Conservation (phyloP, 2,329 filamentous ascomycete genomes). For the Pyricularia grisea region DNA sequence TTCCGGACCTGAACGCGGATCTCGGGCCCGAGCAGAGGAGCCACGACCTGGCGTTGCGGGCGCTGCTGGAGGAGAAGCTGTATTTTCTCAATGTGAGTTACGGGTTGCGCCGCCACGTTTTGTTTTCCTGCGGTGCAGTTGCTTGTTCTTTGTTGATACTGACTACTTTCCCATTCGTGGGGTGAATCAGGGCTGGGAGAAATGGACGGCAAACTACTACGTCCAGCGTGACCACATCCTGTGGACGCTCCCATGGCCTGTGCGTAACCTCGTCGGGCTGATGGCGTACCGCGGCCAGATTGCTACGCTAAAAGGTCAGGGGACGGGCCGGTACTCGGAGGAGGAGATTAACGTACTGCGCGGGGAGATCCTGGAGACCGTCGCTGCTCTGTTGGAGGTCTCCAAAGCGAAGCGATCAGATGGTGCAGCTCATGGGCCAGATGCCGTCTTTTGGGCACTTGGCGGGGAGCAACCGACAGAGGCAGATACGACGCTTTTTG, state of each 20-base stretch:
- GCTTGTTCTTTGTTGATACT: neutral
- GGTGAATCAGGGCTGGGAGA: slow-evolving; percentile 34
- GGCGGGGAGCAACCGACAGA: slow-evolving; percentile 45
- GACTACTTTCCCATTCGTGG: neutral
- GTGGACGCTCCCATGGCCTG: slow-evolving; percentile 36
- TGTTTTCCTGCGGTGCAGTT: neutral
- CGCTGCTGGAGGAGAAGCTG: slow-evolving; percentile 50
- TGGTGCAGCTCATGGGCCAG: slow-evolving; percentile 6
- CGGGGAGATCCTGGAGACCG: slow-evolving; percentile 42
- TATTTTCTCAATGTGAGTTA: slow-evolving; percentile 33
- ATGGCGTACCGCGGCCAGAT: slow-evolving; percentile 33
- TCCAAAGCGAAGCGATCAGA: slow-evolving; percentile 11
- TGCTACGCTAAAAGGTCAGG: slow-evolving; percentile 44
- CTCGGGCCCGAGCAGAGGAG: slow-evolving; percentile 29
- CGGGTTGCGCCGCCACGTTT: slow-evolving; percentile 19
- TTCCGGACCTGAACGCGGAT: slow-evolving; percentile 37
- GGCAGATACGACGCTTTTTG: slow-evolving; percentile 47
- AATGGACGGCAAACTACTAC: slow-evolving; percentile 51
- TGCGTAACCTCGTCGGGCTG: slow-evolving; percentile 39
- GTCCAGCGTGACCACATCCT: slow-evolving; percentile 45
- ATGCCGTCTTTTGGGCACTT: slow-evolving; percentile 45
- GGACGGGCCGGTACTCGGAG: slow-evolving; percentile 37
- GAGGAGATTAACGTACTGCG: slow-evolving; percentile 38
- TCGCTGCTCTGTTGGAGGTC: slow-evolving; percentile 32
- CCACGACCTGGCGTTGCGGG: slow-evolving; percentile 40